A percentile compares a stretch with the other conserved stretches of the same genome.
These are phyloP conservation scores for Emericellopsis atlantica DNA, from an alignment of 2,329 filamentous ascomycete genomes.

Conservation along the genomic window DNA sequence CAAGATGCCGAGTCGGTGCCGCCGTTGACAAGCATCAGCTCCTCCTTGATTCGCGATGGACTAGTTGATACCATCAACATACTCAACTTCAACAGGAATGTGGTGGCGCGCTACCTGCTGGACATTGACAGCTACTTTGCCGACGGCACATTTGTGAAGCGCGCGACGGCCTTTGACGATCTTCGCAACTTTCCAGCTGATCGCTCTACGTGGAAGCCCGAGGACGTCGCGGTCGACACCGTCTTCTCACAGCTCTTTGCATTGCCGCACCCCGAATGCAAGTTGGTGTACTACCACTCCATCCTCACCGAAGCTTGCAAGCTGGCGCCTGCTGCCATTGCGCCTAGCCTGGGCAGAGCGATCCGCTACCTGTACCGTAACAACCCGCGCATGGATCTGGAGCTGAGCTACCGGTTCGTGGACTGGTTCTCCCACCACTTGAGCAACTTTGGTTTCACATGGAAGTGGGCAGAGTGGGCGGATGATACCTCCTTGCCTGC, in stretches of 20 bases:
- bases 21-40: slow-evolving; percentile 59
- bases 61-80: slow-evolving; percentile 90
- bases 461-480: slow-evolving; percentile 98
- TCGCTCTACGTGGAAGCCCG: slow-evolving; percentile 84
- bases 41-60: slow-evolving; percentile 73
- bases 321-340: slow-evolving; percentile 89
- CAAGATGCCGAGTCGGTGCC: slow-evolving; percentile 88
- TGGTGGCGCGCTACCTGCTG: slow-evolving; percentile 77
- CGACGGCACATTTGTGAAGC: slow-evolving; percentile 80
- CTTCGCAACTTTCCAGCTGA: slow-evolving; percentile 55
- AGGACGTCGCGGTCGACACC: slow-evolving; percentile 93
- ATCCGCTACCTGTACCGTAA: slow-evolving; percentile 86
- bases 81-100: slow-evolving; percentile 82
- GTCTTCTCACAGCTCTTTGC: slow-evolving; percentile 93
- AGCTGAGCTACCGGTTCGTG: slow-evolving; percentile 75
- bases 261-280: slow-evolving; percentile 78
- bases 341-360: slow-evolving; percentile 81
- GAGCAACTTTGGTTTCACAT: slow-evolving; percentile 98
- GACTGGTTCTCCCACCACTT: slow-evolving; percentile 98
- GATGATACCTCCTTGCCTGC: slow-evolving; percentile 69
- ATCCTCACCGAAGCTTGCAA: slow-evolving; percentile 93
- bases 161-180: slow-evolving; percentile 84
- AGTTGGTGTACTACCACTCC: slow-evolving; percentile 92
- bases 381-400: slow-evolving; percentile 71
- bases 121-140: slow-evolving; percentile 94